Evolutionary conservation across 1,139 yeast genomes (phyloP), one percentile per base, ranked within the genome.

Genomic region (Lodderomyces pseudojiufengensis): DNA sequence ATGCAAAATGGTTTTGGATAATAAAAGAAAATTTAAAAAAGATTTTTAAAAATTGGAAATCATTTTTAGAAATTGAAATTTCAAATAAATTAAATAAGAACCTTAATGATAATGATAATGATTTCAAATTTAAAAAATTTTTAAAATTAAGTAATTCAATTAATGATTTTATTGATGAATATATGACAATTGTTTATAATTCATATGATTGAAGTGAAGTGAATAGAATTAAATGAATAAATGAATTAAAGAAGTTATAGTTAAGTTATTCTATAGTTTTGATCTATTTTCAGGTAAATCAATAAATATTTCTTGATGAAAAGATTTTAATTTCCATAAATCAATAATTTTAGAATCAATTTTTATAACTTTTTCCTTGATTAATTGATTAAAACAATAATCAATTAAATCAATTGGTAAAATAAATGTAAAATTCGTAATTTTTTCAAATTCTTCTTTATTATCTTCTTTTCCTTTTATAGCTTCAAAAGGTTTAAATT

Each of bases 401-500:
- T 48, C 32, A 3, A 63, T 51, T 1, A 61, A 36, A 29, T 58
- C 60, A 4, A 57, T 44, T 0, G 70, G 70, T 15, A 64, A 36
- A 12, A 62, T 48, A 28, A 64, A 51, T 11, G 61, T 52, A 30
- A 63, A 51, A 34, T 46, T 51, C 7, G 61, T 40, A 3, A 61
- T 32, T 35, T 61, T 64, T 34, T 64, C 69, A 10, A 54, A 43
- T 18, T 36, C 32, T 10, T 12, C 21, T 21, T 31, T n/a, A 6
- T 31, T 12, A 13, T 32, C 11, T 12, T 32, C 30, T 13, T 9
- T 12, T 27, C 45, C 46, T 3, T 4, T 39, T 26, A 11, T 37
- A 18, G 12, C 9, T 7, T n/a, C 4, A 5, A 5, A 15, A 4
- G 31, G 15, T 3, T 8, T 32, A 22, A 65, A 61, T 1, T 50